Conservation (phyloP, 805 yeast species). For the Metschnikowia lachancei region DNA sequence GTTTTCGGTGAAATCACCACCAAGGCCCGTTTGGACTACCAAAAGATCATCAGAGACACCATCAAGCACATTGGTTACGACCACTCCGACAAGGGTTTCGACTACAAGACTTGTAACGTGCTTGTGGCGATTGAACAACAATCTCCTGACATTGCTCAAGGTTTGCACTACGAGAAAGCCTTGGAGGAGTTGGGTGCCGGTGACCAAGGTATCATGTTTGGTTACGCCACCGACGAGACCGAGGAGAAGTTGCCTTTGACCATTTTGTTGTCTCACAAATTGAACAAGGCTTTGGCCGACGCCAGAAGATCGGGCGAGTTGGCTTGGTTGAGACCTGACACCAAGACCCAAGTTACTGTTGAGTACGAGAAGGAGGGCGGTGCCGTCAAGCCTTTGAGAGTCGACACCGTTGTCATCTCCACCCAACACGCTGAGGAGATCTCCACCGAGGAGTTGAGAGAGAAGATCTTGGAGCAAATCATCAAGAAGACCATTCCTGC, state of each 20-base stretch:
- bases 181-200: constrained; percentile 99
- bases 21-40: constrained; percentile 92
- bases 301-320: constrained; percentile 96
- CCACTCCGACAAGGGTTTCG: constrained; percentile 92
- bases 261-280: constrained; percentile 88
- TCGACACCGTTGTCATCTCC: constrained; percentile 95
- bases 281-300: constrained; percentile 93
- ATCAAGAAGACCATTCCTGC: constrained; percentile 91
- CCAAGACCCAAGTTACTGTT: constrained; percentile 98
- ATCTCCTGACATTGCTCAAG: constrained; percentile 98
- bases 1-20: constrained; percentile 99
- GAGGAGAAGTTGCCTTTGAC: constrained; percentile 97
- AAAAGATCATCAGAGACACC: constrained; percentile 96
- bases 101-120: constrained; percentile 98
- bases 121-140: constrained; percentile 99
- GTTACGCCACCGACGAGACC: constrained; percentile 98
- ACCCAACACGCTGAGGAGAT: constrained; percentile 98
- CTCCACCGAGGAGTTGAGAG: constrained; percentile 88
- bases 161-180: constrained; percentile 94
- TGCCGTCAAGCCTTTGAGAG: constrained; percentile 93
- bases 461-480: constrained; percentile 72
- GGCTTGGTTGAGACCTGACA: constrained; percentile 98
- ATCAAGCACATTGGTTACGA: constrained; percentile 98
- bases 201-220: constrained; percentile 99
- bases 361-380: constrained; percentile 94